Evolutionary conservation across 352 stramenopile genomes (phyloP), one percentile per base, ranked within the genome.

Genomic region (Globisporangium canariense): DNA sequence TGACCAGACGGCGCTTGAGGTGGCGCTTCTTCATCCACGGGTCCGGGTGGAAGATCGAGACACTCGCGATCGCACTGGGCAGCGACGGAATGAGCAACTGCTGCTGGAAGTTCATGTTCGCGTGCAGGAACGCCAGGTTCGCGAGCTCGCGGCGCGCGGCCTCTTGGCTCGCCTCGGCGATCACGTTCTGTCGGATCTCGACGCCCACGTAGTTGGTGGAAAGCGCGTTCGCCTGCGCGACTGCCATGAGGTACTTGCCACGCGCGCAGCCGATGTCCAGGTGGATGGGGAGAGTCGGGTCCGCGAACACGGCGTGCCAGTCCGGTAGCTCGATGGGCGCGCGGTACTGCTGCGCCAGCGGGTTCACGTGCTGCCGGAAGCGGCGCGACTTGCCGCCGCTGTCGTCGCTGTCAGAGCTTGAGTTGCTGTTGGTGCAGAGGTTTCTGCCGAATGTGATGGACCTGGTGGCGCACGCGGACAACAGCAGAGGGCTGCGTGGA

Each of bases 11-110:
- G 30, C 88, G 78, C 71, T 96, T 96, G 36, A 90, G 59, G 70
- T 96, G 88, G 60, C 79, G 76, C 62, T 94, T 96, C 70, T 96
- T 96, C 78, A 94, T 91, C 88, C 88, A 96, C 69, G 88, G 88
- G 34, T 96, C 88, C 28, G 88, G 88, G 62, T 96, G 86, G 65
- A 94, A 93, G 63, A 96, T 96, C 49, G 88, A 96, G 2, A 96
- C 85, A 64, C 88, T 94, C 32, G 65, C 60, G 46, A 93, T 67
- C 0, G 65, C 67, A 10, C 64, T 74, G 6, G 84, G 80, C 40
- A 96, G 58, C 28, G 82, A 88, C 36, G 75, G 70, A 54, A 96
- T 54, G 63, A 96, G 60, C 47, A 69, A 69, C 3, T 56, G 36
- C 65, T 90, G 79, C 52, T 96, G 88, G 50, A 91, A 66, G 67